These are phyloP conservation scores for Colletotrichum lindemuthianum DNA, from an alignment of 2,329 filamentous ascomycete species.

Conservation along the genomic window DNA sequence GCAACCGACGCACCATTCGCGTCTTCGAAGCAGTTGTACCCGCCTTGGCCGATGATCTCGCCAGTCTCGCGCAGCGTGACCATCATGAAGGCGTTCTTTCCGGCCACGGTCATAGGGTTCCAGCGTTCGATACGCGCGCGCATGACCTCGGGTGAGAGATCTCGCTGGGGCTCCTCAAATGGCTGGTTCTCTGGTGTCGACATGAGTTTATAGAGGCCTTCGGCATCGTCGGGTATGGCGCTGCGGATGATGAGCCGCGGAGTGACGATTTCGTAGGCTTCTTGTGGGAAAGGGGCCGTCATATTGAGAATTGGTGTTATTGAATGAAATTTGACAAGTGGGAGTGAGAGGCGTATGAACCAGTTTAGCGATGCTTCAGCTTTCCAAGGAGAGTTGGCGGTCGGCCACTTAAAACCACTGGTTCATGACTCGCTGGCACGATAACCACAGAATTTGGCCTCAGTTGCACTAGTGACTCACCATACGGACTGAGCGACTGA, in stretches of 20 bases:
- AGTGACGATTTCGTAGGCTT: slow-evolving; percentile 47
- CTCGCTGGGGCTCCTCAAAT: slow-evolving; percentile 3
- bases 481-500: too few species aligned
- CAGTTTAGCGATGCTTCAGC: neutral
- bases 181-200: slow-evolving; percentile 36
- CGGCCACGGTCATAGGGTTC: slow-evolving; percentile 26
- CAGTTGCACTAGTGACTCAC: too few species aligned
- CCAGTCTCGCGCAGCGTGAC: slow-evolving; percentile 32
- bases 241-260: slow-evolving; percentile 53
- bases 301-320: slow-evolving; percentile 14
- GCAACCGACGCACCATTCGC: slow-evolving; percentile 9
- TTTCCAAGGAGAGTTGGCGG: neutral
- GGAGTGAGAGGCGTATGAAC: neutral
- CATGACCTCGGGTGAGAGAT: slow-evolving; percentile 30
- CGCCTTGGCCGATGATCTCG: slow-evolving; percentile 35
- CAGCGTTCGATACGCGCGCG: slow-evolving; percentile 19
- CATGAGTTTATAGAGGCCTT: slow-evolving; percentile 26
- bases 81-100: slow-evolving; percentile 37
- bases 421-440: too few species aligned
- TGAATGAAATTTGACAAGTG: neutral
- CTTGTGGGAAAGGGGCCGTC: slow-evolving; percentile 27
- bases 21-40: slow-evolving; percentile 36
- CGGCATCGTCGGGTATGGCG: slow-evolving; percentile 39
- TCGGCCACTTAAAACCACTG: too few species aligned
- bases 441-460: too few species aligned